Evolutionary conservation across 2,329 filamentous ascomycete species (phyloP).

Genomic region (Sarocladium strictum): DNA sequence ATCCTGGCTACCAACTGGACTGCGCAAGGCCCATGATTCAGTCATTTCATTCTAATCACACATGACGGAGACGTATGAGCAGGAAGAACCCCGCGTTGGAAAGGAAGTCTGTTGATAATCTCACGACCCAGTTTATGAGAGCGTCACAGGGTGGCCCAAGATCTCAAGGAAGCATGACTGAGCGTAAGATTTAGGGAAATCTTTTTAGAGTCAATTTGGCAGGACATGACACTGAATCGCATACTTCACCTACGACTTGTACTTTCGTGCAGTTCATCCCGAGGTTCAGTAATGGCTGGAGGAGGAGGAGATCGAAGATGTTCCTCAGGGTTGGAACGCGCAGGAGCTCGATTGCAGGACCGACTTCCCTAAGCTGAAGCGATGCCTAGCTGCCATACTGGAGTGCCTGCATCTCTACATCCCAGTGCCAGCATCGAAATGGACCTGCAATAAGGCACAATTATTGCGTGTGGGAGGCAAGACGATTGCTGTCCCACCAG

Average conservation of each 20-base stretch:
- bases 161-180: conserved; percentile 21
- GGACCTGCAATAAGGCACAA: conserved; percentile 15
- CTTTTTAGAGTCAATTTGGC: conserved; percentile 43
- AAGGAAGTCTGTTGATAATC: neutral
- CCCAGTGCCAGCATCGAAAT: conserved; percentile 23
- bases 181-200: conserved; percentile 42
- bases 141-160: neutral
- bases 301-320: conserved; percentile 32
- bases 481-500: conserved; percentile 9
- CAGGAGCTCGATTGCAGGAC: conserved; percentile 22
- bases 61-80: conserved; percentile 24
- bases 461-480: conserved; percentile 4
- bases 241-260: conserved; percentile 35
- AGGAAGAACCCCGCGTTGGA: conserved; percentile 13
- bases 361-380: conserved; percentile 33
- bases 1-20: neutral
- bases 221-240: conserved; percentile 45
- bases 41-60: conserved; percentile 19
- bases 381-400: conserved; percentile 33
- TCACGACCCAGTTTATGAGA: conserved; percentile 5
- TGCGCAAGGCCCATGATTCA: conserved; percentile 16
- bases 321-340: conserved; percentile 14
- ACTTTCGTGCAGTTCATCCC: conserved; percentile 37
- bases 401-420: conserved; percentile 37
- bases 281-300: conserved; percentile 38